Conservation (phyloP, 768 basidiomycete species). For the Pleurotus ostreatus region DNA sequence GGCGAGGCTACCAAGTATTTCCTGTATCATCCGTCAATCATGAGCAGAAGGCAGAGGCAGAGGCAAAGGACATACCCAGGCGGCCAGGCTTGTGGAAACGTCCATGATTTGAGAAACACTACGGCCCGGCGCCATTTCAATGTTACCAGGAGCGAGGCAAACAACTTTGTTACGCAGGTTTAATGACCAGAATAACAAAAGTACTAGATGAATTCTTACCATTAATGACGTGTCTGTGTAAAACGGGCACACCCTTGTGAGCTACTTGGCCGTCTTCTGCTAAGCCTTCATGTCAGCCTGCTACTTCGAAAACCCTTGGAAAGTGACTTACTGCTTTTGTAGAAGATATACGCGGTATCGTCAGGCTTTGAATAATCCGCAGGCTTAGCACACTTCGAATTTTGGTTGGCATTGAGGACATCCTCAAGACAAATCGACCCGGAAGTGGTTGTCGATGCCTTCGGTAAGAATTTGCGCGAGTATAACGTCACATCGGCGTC, state of each 20-base stretch:
- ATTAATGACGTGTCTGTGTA: slow-evolving; percentile 30
- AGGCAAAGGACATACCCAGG: slow-evolving; percentile 31
- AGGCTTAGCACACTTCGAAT: not conserved
- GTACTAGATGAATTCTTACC: slow-evolving; percentile 25
- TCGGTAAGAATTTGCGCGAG: slow-evolving; percentile 1
- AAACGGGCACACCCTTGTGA: slow-evolving; percentile 41
- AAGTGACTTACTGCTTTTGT: slow-evolving; percentile 22
- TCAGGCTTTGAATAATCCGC: slow-evolving; percentile 17
- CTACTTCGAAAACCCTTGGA: not conserved
- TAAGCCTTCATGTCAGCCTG: slow-evolving; percentile 14
- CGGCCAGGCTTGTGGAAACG: slow-evolving; percentile 64
- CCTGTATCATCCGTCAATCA: slow-evolving; percentile 14
- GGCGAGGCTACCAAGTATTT: slow-evolving; percentile 45
- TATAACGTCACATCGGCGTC: slow-evolving; percentile 36
- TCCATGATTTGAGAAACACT: slow-evolving; percentile 59
- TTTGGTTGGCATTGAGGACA: no score
- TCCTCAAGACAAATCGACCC: not conserved
- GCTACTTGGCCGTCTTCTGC: slow-evolving; percentile 20
- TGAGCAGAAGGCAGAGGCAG: not conserved
- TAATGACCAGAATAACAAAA: not conserved
- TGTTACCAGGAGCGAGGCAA: slow-evolving; percentile 39
- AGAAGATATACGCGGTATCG: slow-evolving; percentile 40
- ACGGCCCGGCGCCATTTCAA: slow-evolving; percentile 52
- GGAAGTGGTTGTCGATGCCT: not conserved
- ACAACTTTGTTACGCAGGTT: not conserved